Percentiles rank a stretch among this genome's conserved stretches.
phyloP scores from a whole-genome alignment of 2,329 filamentous ascomycete species.

The Arthrobotrys megalospora region DNA sequence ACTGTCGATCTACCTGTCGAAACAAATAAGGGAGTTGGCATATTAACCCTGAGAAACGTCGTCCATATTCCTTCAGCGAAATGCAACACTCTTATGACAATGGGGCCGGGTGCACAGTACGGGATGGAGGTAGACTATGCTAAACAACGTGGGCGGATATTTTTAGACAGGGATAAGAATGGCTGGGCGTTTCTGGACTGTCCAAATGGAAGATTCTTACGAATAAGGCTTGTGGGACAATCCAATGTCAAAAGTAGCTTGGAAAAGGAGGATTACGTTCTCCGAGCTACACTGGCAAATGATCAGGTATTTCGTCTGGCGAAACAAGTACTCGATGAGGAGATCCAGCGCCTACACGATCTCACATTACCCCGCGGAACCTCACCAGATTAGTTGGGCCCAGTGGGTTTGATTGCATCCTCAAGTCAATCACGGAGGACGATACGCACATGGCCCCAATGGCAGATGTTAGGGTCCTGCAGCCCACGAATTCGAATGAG shows the following conservation, averaged over 20 bases:
- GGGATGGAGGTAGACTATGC: slow-evolving; percentile 16
- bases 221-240: slow-evolving; percentile 17
- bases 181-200: slow-evolving; percentile 13
- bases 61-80: slow-evolving; percentile 7
- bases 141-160: slow-evolving; percentile 16
- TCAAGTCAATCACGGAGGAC: not conserved
- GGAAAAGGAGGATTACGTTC: slow-evolving; percentile 7
- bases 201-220: slow-evolving; percentile 19
- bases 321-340: slow-evolving; percentile 7
- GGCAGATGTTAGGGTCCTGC: not conserved
- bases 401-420: not conserved
- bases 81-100: slow-evolving; percentile 27
- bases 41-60: slow-evolving; percentile 39
- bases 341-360: slow-evolving; percentile 12
- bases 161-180: slow-evolving; percentile 8
- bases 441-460: too few species aligned
- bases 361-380: not conserved
- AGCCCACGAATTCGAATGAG: too few species aligned
- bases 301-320: slow-evolving; percentile 11
- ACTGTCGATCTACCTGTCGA: slow-evolving; percentile 46
- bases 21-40: slow-evolving; percentile 33
- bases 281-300: slow-evolving; percentile 12
- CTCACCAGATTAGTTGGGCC: not conserved
- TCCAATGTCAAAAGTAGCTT: slow-evolving; percentile 4
- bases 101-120: slow-evolving; percentile 17